Conservation (phyloP, 805 yeast genomes). For the Hanseniaspora nectarophila region DNA sequence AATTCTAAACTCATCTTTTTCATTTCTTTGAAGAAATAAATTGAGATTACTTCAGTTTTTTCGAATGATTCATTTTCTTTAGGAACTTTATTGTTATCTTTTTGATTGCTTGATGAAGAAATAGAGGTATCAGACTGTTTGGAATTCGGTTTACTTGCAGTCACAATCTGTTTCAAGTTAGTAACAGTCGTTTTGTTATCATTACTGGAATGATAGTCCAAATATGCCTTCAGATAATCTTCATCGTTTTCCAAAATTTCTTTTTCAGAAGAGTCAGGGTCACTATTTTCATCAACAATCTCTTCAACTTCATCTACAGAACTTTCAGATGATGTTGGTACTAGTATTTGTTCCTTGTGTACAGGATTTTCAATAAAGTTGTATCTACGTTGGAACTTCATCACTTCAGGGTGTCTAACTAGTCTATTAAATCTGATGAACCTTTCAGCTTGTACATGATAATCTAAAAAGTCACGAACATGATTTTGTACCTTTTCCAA, state of each 20-base stretch:
- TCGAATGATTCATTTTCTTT: not conserved
- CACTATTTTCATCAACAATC: no score
- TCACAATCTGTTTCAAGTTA: not conserved
- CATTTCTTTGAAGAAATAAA: conserved; percentile 7
- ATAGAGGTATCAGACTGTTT: not conserved
- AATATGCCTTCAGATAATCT: not conserved
- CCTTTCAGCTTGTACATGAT: not conserved
- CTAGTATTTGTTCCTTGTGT: not conserved
- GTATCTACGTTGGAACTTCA: not conserved
- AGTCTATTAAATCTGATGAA: not conserved
- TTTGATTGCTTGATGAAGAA: no score
- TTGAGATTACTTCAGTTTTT: conserved; percentile 7
- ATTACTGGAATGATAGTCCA: not conserved
- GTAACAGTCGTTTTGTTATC: not conserved
- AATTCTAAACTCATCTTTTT: not conserved
- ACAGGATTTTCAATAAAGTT: not conserved
- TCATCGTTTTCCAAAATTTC: not conserved
- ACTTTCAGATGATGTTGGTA: no score
- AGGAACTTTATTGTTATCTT: no score
- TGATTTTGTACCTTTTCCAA: not conserved
- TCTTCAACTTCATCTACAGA: not conserved
- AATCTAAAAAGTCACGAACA: not conserved
- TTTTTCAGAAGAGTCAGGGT: not conserved
- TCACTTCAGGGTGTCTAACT: not conserved
- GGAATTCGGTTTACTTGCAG: not conserved